A percentile compares a stretch with the other conserved stretches of the same genome.
phyloP scores from a whole-genome alignment of 768 basidiomycete species.

The Phallus indusiatus region DNA sequence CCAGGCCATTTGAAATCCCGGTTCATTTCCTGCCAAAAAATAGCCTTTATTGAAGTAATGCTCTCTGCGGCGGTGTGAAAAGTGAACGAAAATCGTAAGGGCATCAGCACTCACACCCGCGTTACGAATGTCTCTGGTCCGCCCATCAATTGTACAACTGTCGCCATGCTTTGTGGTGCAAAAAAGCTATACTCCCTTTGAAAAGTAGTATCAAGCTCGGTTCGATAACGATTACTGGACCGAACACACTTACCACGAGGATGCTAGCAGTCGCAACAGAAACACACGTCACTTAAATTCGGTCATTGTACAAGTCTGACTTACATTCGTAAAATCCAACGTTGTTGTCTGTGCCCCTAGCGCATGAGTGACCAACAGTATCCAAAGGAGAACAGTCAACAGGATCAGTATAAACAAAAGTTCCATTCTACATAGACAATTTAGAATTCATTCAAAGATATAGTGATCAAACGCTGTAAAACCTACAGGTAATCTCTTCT shows the following conservation, averaged over 20 bases:
- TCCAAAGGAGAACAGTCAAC: constrained; percentile 43
- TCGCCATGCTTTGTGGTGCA: constrained; percentile 41
- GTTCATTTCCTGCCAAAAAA: constrained; percentile 41
- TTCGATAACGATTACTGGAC: not conserved
- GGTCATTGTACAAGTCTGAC: constrained; percentile 8
- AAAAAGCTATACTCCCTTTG: constrained; percentile 40
- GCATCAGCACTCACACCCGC: constrained; percentile 26
- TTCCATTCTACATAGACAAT: constrained; percentile 33
- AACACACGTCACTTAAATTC: not conserved
- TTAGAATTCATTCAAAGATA: not conserved
- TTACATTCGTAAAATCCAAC: constrained; percentile 45
- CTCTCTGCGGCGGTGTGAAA: constrained; percentile 22
- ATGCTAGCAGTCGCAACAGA: constrained; percentile 23
- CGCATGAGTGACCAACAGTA: constrained; percentile 37
- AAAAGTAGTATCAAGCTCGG: not conserved
- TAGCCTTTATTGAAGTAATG: constrained; percentile 37
- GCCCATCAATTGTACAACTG: constrained; percentile 38
- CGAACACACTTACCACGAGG: constrained; percentile 28
- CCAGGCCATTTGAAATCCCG: constrained; percentile 39
- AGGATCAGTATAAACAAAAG: constrained; percentile 40
- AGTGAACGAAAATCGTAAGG: not conserved
- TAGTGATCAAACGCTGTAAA: not conserved
- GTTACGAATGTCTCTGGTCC: constrained; percentile 32
- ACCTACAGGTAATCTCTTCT: constrained; percentile 33
- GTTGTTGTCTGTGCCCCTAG: constrained; percentile 39